phyloP scores from a whole-genome alignment of 352 stramenopile genomes.

The Phytophthora podocarpi region DNA sequence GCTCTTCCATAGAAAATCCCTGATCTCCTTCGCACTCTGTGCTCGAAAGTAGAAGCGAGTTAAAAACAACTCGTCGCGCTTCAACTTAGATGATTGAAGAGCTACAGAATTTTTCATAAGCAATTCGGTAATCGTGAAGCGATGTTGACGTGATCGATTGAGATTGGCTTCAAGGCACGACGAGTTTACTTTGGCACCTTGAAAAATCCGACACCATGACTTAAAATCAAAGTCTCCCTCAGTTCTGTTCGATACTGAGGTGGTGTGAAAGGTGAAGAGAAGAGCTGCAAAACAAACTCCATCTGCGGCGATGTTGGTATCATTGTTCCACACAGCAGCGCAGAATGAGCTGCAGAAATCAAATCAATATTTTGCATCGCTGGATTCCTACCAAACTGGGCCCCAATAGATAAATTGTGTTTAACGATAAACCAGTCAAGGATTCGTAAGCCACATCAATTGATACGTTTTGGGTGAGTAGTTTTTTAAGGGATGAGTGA shows the following conservation, averaged over 20 bases:
- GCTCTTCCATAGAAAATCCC: neutral
- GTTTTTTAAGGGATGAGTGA: neutral
- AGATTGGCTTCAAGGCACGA: neutral
- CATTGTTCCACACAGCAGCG: no score
- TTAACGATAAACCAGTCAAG: slow-evolving; percentile 3
- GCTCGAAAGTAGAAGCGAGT: neutral
- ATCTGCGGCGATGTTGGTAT: neutral
- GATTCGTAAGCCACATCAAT: neutral
- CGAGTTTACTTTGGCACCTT: neutral
- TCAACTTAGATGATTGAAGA: neutral
- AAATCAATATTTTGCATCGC: neutral
- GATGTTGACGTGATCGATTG: neutral
- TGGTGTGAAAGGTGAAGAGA: no score
- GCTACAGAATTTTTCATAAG: neutral
- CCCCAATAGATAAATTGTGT: slow-evolving; percentile 1
- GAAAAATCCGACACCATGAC: neutral
- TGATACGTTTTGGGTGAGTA: neutral
- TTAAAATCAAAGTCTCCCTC: slow-evolving; percentile 2
- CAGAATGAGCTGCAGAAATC: neutral
- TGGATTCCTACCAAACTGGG: neutral
- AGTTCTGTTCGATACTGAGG: neutral
- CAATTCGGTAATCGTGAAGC: neutral
- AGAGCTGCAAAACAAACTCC: no score
- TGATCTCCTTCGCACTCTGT: no score
- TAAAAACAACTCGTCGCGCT: neutral